These are phyloP conservation scores for Kodamaea restingae DNA, from an alignment of 805 yeast genomes.

Conservation along the genomic window DNA sequence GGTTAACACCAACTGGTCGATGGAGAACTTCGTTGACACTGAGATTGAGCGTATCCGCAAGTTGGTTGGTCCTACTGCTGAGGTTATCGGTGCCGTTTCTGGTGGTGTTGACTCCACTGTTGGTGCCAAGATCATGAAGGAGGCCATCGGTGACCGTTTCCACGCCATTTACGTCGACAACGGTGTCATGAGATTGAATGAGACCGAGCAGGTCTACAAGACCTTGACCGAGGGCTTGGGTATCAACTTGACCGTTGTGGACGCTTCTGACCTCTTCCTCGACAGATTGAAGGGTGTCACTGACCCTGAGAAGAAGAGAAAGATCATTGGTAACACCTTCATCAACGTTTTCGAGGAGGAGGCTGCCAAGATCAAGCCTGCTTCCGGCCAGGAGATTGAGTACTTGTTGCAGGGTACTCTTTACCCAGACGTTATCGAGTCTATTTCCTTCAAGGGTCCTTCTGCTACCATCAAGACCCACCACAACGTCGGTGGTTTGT, in stretches of 20 bases:
- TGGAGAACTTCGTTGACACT: constrained; percentile 96
- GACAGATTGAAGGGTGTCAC: constrained; percentile 86
- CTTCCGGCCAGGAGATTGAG: constrained; percentile 85
- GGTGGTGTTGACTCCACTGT: constrained; percentile 99
- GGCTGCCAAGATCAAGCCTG: constrained; percentile 87
- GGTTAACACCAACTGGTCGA: constrained; percentile 89
- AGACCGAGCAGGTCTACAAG: constrained; percentile 82
- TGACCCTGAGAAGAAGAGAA: constrained; percentile 98
- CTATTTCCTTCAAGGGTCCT: constrained; percentile 98
- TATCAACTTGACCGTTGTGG: constrained; percentile 89
- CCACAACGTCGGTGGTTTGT: constrained; percentile 97
- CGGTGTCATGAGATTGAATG: constrained; percentile 95
- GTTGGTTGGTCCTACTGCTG: constrained; percentile 95
- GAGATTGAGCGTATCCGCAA: constrained; percentile 90
- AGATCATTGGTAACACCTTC: constrained; percentile 96
- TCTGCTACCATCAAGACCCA: constrained; percentile 99
- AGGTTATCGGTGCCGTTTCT: constrained; percentile 98
- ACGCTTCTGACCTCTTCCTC: constrained; percentile 88
- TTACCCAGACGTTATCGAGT: constrained; percentile 98
- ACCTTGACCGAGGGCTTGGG: constrained; percentile 92
- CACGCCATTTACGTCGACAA: constrained; percentile 97
- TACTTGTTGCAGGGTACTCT: constrained; percentile 94
- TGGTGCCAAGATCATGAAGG: constrained; percentile 96
- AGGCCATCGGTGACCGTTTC: constrained; percentile 97
- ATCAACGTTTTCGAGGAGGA: constrained; percentile 96